Conservation (phyloP, 495 filamentous ascomycete genomes). For the Aspergillus sparsus region DNA sequence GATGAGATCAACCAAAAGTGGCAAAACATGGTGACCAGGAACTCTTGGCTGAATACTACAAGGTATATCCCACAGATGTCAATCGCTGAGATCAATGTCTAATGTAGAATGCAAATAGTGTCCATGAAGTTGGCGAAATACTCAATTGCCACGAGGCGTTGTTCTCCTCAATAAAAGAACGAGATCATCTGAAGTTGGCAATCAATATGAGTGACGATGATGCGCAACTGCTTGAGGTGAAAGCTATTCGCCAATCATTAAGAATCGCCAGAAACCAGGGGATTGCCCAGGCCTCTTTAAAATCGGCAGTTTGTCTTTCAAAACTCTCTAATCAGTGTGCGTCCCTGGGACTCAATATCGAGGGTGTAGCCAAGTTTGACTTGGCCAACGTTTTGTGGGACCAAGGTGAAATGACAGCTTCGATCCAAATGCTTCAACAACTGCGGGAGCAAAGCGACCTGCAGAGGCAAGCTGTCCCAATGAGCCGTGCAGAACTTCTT, state of each 20-base stretch:
- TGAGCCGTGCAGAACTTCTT: conserved; percentile 77
- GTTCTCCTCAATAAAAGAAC: conserved; percentile 75
- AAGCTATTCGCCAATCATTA: conserved; percentile 70
- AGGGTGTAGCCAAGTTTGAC: conserved; percentile 73
- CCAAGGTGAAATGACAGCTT: conserved; percentile 86
- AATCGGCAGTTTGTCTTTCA: conserved; percentile 76
- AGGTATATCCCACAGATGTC: conserved; percentile 52
- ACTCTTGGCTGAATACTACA: conserved; percentile 75
- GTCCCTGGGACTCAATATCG: conserved; percentile 69
- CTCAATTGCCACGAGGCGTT: conserved; percentile 79
- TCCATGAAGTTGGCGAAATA: conserved; percentile 77
- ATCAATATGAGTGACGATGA: conserved; percentile 58
- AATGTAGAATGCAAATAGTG: conserved; percentile 49
- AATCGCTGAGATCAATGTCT: conserved; percentile 13
- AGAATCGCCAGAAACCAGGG: conserved; percentile 74
- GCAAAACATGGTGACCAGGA: conserved; percentile 61
- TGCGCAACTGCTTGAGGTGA: conserved; percentile 70
- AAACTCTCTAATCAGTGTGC: conserved; percentile 68
- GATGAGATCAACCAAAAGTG: conserved; percentile 64
- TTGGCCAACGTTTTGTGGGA: conserved; percentile 91
- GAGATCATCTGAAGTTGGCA: conserved; percentile 58
- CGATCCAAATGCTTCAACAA: conserved; percentile 82
- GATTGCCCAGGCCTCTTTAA: conserved; percentile 81
- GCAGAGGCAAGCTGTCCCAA: conserved; percentile 68
- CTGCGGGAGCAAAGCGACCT: conserved; percentile 62